Percentiles rank a stretch among this genome's conserved stretches.
These are phyloP conservation scores for Sarcodon aspratus DNA, from an alignment of 768 basidiomycete species.

Conservation along the genomic window DNA sequence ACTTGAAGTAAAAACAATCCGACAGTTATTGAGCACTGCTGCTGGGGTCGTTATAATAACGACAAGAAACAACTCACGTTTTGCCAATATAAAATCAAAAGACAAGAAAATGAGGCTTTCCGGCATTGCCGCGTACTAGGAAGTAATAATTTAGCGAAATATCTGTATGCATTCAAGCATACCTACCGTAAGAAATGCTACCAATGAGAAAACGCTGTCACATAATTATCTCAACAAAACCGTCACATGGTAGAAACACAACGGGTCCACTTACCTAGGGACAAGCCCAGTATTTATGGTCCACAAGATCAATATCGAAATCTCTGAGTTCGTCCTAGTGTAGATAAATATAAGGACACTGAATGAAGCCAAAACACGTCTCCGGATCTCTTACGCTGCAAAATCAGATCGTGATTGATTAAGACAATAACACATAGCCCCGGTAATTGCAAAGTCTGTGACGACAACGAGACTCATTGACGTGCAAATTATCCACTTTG, in stretches of 20 bases:
- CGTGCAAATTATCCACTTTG: neutral
- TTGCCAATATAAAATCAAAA: conserved; percentile 11
- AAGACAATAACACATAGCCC: neutral
- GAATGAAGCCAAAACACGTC: neutral
- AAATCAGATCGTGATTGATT: neutral
- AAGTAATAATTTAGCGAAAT: neutral
- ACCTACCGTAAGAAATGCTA: neutral
- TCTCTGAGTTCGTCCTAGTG: neutral
- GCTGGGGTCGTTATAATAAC: neutral
- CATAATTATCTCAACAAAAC: neutral
- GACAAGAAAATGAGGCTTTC: conserved; percentile 10
- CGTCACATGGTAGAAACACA: neutral
- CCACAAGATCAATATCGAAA: neutral
- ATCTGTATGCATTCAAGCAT: neutral
- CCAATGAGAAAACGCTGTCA: neutral
- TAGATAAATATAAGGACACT: neutral
- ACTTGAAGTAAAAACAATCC: conserved; percentile 7
- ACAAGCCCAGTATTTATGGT: neutral
- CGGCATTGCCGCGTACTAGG: conserved; percentile 9
- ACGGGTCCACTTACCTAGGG: neutral
- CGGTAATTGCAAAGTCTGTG: neutral
- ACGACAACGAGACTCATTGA: neutral
- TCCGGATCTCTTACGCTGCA: neutral
- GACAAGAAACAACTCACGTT: conserved; percentile 9
- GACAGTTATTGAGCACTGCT: neutral